Conservation (phyloP, 2,329 filamentous ascomycete genomes). For the Pseudogymnoascus sp. region DNA sequence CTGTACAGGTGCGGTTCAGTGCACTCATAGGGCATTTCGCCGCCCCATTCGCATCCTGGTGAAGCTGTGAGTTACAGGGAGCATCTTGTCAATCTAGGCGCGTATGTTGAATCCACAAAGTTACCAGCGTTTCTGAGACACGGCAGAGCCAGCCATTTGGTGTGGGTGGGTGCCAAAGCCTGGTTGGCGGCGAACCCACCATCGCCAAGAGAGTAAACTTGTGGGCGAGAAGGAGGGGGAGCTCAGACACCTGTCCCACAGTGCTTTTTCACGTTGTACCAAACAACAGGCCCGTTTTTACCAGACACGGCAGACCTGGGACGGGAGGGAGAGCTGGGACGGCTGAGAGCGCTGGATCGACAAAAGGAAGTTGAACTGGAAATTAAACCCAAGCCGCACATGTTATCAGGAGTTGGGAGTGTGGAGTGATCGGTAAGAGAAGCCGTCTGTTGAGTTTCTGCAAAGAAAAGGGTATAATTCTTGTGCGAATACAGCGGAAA, state of each 20-base stretch:
- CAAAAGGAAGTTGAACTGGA: background rate
- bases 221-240: background rate
- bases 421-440: background rate
- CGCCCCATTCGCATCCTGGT: background rate
- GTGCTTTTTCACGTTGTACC: background rate
- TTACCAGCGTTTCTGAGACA: slow-evolving; percentile 5
- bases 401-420: background rate
- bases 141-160: background rate
- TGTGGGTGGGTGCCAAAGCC: background rate
- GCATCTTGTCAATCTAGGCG: background rate
- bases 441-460: background rate
- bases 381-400: background rate
- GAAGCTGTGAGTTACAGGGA: background rate
- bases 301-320: background rate
- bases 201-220: background rate
- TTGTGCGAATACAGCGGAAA: background rate
- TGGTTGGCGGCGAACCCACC: background rate
- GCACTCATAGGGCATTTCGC: background rate
- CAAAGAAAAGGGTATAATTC: background rate
- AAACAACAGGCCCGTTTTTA: background rate
- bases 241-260: slow-evolving; percentile 4
- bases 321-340: background rate
- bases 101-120: background rate
- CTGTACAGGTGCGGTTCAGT: background rate
- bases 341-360: background rate